Conservation (phyloP, 2,329 filamentous ascomycete species). For the Diaporthe destruens region DNA sequence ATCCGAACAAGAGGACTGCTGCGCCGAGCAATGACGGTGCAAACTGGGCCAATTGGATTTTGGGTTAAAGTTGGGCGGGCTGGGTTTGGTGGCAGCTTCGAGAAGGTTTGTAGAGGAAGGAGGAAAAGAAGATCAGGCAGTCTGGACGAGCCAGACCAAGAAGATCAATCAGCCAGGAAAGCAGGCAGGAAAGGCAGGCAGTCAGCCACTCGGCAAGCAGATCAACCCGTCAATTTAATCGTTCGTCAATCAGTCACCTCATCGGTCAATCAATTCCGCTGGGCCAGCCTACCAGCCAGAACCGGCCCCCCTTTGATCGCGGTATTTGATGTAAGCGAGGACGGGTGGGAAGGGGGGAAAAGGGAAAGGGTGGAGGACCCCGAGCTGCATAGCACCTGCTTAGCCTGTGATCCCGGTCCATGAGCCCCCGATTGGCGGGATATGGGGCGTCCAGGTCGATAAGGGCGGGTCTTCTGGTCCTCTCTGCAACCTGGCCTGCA, state of each 20-base stretch:
- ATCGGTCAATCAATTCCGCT: conserved; percentile 24
- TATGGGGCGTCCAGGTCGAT: conserved; percentile 25
- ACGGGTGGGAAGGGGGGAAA: neutral
- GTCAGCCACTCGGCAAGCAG: neutral
- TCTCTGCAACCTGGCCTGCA: conserved; percentile 17
- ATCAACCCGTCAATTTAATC: conserved; percentile 21
- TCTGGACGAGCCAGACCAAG: neutral
- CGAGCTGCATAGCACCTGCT: neutral
- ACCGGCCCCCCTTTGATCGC: conserved; percentile 10
- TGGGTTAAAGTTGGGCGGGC: too few species aligned
- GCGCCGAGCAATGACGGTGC: neutral
- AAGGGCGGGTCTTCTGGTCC: conserved; percentile 31
- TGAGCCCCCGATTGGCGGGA: conserved; percentile 26
- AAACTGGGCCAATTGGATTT: neutral
- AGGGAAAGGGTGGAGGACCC: too few species aligned
- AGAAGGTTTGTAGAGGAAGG: neutral
- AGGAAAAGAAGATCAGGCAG: neutral
- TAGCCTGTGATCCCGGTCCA: conserved; percentile 21
- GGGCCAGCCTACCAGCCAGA: conserved; percentile 10
- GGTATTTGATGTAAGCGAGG: conserved; percentile 21
- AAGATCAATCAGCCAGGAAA: neutral
- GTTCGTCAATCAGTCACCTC: conserved; percentile 9
- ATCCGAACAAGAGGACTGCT: neutral
- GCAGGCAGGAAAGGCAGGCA: neutral
- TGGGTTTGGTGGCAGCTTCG: neutral